Evolutionary conservation across 768 basidiomycete species (phyloP).

Genomic region (Auricularia auricula-judae): DNA sequence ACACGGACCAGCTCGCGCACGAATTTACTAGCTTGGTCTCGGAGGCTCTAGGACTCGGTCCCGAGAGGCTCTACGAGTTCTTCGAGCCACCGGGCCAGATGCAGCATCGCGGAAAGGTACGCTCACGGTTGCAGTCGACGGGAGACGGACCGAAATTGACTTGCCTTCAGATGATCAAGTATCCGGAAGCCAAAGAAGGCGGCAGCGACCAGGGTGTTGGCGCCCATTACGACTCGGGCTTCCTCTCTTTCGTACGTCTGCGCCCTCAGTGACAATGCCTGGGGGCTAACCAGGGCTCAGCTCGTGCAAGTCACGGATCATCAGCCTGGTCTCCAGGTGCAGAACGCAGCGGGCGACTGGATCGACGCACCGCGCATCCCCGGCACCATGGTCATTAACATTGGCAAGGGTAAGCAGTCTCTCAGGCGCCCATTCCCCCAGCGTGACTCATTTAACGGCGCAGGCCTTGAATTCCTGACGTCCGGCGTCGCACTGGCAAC

Average conservation of each 20-base stretch:
- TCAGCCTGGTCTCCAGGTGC: conserved; percentile 72
- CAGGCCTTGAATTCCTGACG: conserved; percentile 71
- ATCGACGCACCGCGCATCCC: conserved; percentile 72
- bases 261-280: background rate
- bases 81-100: conserved; percentile 48
- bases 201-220: conserved; percentile 60
- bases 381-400: conserved; percentile 71
- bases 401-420: conserved; percentile 52
- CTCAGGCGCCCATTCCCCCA: background rate
- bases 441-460: background rate
- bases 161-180: conserved; percentile 45
- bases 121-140: background rate
- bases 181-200: conserved; percentile 40
- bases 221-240: conserved; percentile 74
- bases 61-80: conserved; percentile 51
- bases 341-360: conserved; percentile 72
- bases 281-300: conserved; percentile 22
- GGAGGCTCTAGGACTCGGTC: conserved; percentile 56
- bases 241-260: conserved; percentile 60
- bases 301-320: conserved; percentile 72
- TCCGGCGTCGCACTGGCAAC: conserved; percentile 69
- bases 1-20: conserved; percentile 50
- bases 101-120: conserved; percentile 62
- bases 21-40: conserved; percentile 51
- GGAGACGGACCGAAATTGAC: background rate